Base-by-base conservation (phyloP, 2,329 filamentous ascomycete genomes). In the Trichoderma asperellum region DNA sequence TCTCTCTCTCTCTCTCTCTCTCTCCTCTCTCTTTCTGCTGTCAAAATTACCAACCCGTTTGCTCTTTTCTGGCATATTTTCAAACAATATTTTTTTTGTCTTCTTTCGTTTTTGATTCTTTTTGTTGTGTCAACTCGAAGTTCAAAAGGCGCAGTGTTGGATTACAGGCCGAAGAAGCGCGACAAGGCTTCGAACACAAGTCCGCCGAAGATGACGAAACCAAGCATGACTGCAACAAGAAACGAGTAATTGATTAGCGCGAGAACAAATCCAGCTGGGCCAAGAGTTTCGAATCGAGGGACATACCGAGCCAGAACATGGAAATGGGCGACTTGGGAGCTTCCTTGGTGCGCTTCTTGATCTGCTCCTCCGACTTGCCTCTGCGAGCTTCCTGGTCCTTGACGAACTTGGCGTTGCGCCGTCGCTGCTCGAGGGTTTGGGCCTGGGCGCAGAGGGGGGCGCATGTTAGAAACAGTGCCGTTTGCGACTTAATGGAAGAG, bases 351-450 rank as follows among this genome's bases (percentile, higher is more conserved):
- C 82, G 82, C 82, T 88, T 88, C 85, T 90, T 90, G 74, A 90
- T 79, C 72, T 89, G 86, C 29, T 82, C 82, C 69, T 88, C 85
- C n/a, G 89, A 86, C 83, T 92, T 93, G 81, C 92, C 92, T 80
- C 91, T 91, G 78, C 90, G 91, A 70, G 85, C 83, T 78, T 91
- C 89, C 79, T 95, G 89, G 66, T 87, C 85, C 79, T 91, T 90
- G 74, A 86, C 89, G 81, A 93, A 96, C 81, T 91, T 91, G 77
- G 88, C 88, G 83, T 96, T 96, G 72, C 91, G 89, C 77, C 89
- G 89, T 79, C 92, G 90, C 84, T 96, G 93, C 81, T 93, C 88
- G 74, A 91, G 92, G 74, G 92, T 96, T 90, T 95, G 92, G 75
- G 89, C 91, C 92, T 94, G 18, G 40, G 62, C 37, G 24, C 32